Percentiles rank a stretch among this genome's conserved stretches.
These are phyloP conservation scores for Ceratobasidium sp. DNA, from an alignment of 1,284 basidiomycete species.

Conservation along the genomic window DNA sequence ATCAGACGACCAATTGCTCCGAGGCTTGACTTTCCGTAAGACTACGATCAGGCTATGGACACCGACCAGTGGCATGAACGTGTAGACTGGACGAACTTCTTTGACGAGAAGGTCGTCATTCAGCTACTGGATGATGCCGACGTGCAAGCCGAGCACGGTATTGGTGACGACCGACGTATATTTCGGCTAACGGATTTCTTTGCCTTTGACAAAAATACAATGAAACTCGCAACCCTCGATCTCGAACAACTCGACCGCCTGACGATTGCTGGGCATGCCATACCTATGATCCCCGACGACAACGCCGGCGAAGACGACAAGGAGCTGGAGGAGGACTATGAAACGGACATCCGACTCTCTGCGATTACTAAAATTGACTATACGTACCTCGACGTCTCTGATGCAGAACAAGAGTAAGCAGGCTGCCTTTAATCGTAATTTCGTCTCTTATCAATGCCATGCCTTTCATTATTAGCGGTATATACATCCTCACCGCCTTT, in stretches of 20 bases:
- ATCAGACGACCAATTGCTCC: no score
- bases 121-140: constrained; percentile 24
- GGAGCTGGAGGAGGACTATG: not conserved
- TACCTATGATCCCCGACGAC: constrained; percentile 33
- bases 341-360: constrained; percentile 12
- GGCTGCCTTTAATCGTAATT: not conserved
- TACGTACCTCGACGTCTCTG: constrained; percentile 32
- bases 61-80: constrained; percentile 23
- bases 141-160: constrained; percentile 6
- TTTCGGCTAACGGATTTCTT: constrained; percentile 34
- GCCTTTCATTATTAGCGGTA: constrained; percentile 10
- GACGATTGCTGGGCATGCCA: constrained; percentile 6
- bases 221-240: constrained; percentile 4
- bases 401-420: constrained; percentile 22
- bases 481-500: constrained; percentile 28
- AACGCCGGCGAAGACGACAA: constrained; percentile 16
- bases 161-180: constrained; percentile 10
- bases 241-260: not conserved
- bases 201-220: constrained; percentile 9
- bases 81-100: not conserved
- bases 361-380: constrained; percentile 17
- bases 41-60: constrained; percentile 10
- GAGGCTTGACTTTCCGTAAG: no score
- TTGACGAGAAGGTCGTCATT: not conserved
- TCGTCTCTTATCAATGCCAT: not conserved